phyloP scores from a whole-genome alignment of 768 basidiomycete species.

The Suillus lakei region DNA sequence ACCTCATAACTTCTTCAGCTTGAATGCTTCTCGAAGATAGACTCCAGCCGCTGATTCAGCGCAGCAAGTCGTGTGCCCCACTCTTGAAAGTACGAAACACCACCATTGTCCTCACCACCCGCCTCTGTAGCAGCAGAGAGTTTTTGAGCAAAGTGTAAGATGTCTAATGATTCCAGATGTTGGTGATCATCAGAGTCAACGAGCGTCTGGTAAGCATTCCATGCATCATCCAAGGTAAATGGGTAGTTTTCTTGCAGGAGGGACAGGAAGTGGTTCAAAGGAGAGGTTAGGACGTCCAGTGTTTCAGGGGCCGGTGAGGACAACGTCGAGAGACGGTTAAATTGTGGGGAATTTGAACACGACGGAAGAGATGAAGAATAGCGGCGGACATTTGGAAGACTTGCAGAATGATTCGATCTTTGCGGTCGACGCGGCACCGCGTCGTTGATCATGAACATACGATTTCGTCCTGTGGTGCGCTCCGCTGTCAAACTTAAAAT shows the following conservation, averaged over 20 bases:
- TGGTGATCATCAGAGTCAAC: not conserved
- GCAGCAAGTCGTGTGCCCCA: slow-evolving; percentile 46
- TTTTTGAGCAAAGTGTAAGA: slow-evolving; percentile 31
- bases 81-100: slow-evolving; percentile 27
- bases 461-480: slow-evolving; percentile 34
- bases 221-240: slow-evolving; percentile 44
- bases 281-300: slow-evolving; percentile 4
- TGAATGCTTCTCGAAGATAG: slow-evolving; percentile 25
- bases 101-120: slow-evolving; percentile 16
- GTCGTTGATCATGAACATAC: slow-evolving; percentile 43
- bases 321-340: slow-evolving; percentile 16
- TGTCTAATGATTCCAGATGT: slow-evolving; percentile 20
- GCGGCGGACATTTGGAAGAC: slow-evolving; percentile 26
- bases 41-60: slow-evolving; percentile 34
- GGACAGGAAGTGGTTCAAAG: slow-evolving; percentile 20
- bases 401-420: slow-evolving; percentile 7
- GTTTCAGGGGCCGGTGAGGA: slow-evolving; percentile 8
- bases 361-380: slow-evolving; percentile 27
- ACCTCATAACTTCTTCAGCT: slow-evolving; percentile 21
- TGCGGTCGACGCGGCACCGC: slow-evolving; percentile 32
- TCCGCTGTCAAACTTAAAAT: not conserved
- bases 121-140: slow-evolving; percentile 22
- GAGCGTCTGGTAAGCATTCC: slow-evolving; percentile 41
- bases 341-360: slow-evolving; percentile 9
- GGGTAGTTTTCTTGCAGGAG: slow-evolving; percentile 22